A percentile compares a stretch with the other conserved stretches of the same genome.
phyloP scores from a whole-genome alignment of 2,329 filamentous ascomycete genomes.

The Cladophialophora yegresii region DNA sequence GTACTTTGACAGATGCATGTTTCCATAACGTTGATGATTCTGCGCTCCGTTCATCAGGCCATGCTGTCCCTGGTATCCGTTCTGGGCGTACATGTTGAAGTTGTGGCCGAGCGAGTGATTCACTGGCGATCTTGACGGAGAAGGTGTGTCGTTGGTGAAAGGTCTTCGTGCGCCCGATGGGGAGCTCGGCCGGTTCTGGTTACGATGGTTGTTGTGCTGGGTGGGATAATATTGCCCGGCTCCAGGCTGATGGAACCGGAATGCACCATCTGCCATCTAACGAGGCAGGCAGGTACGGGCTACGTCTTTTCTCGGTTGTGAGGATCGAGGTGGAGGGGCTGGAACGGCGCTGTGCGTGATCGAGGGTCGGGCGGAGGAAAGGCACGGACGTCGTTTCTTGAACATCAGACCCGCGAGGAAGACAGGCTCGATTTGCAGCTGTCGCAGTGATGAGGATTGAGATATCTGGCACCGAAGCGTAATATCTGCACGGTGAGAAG shows the following conservation, averaged over 20 bases:
- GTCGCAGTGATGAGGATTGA: constrained; percentile 13
- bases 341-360: constrained; percentile 17
- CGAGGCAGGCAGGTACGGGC: constrained; percentile 42
- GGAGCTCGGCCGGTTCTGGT: constrained; percentile 50
- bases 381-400: constrained; percentile 53
- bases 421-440: constrained; percentile 16
- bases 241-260: constrained; percentile 57
- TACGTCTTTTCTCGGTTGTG: constrained; percentile 5
- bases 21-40: constrained; percentile 50
- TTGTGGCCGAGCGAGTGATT: constrained; percentile 48
- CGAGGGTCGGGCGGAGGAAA: constrained; percentile 26
- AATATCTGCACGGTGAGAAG: not conserved
- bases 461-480: constrained; percentile 19
- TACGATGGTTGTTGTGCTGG: constrained; percentile 49
- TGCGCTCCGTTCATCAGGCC: constrained; percentile 55
- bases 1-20: constrained; percentile 53
- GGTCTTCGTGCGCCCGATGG: constrained; percentile 48
- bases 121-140: constrained; percentile 52
- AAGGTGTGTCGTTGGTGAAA: constrained; percentile 51
- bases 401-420: constrained; percentile 44
- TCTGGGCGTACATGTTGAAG: constrained; percentile 53
- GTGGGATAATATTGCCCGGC: constrained; percentile 54
- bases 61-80: constrained; percentile 51
- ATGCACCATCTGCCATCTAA: constrained; percentile 59
- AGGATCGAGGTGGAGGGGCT: constrained; percentile 20